phyloP scores from a whole-genome alignment of 352 stramenopile genomes.

The Globisporangium uncinulatum region DNA sequence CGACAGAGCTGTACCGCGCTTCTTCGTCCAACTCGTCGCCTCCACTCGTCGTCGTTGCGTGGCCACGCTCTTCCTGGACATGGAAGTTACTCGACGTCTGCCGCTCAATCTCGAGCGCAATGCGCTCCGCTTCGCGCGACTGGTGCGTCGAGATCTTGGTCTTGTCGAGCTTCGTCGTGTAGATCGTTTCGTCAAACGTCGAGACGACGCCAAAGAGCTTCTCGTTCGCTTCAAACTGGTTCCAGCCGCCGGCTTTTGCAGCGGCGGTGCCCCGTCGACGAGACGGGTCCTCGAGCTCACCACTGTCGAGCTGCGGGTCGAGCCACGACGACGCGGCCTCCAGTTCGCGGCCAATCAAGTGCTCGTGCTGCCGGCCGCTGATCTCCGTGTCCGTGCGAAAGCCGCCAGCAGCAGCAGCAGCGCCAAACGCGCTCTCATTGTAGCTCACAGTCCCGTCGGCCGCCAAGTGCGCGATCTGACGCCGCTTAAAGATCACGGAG shows the following conservation, averaged over 20 bases:
- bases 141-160: constrained; percentile 87
- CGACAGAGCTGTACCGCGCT: constrained; percentile 94
- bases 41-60: constrained; percentile 34
- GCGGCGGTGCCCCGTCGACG: no score
- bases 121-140: constrained; percentile 84
- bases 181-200: constrained; percentile 97
- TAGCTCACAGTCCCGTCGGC: constrained; percentile 62
- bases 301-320: constrained; percentile 71
- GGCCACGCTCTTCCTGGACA: constrained; percentile 92
- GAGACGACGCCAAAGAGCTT: constrained; percentile 95
- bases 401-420: constrained; percentile 16
- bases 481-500: constrained; percentile 69
- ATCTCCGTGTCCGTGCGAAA: constrained; percentile 92
- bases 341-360: constrained; percentile 65
- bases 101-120: constrained; percentile 94
- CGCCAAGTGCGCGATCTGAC: constrained; percentile 57
- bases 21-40: constrained; percentile 92
- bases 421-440: constrained; percentile 33
- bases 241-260: constrained; percentile 60
- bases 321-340: constrained; percentile 73
- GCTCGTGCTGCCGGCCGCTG: constrained; percentile 57
- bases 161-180: constrained; percentile 97
- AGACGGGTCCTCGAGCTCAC: constrained; percentile 53
- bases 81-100: constrained; percentile 92
- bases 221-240: constrained; percentile 97